phyloP scores from a whole-genome alignment of 2,329 filamentous ascomycete species.

The Exophiala bonariae region DNA sequence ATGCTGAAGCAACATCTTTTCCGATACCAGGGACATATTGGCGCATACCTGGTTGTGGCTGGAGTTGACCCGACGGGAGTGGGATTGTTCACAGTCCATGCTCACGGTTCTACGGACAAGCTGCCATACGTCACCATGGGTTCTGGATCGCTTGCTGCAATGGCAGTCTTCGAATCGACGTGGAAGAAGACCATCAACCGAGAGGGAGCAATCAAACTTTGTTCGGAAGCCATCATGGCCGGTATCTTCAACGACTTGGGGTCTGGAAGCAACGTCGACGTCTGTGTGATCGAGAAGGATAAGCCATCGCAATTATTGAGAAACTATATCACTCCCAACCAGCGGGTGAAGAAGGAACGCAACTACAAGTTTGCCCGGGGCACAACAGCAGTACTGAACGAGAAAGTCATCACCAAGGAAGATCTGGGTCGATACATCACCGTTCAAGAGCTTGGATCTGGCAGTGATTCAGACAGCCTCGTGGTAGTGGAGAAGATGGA shows the following conservation, averaged over 20 bases:
- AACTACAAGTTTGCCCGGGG: constrained; percentile 89
- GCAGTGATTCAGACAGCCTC: constrained; percentile 56
- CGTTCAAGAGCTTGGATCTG: constrained; percentile 72
- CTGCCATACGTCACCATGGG: constrained; percentile 99
- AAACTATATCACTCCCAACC: constrained; percentile 91
- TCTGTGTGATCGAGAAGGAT: constrained; percentile 90
- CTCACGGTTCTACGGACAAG: constrained; percentile 97
- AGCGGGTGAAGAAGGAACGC: constrained; percentile 84
- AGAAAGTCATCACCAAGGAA: constrained; percentile 92
- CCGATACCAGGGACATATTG: constrained; percentile 96
- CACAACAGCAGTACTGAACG: constrained; percentile 93
- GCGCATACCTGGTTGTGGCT: constrained; percentile 95
- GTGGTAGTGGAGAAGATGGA: constrained; percentile 65
- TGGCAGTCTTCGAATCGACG: constrained; percentile 96
- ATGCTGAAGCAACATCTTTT: constrained; percentile 99
- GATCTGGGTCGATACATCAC: constrained; percentile 93
- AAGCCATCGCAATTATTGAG: constrained; percentile 86
- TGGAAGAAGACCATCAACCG: constrained; percentile 79
- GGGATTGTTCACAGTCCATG: constrained; percentile 96
- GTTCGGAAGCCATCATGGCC: constrained; percentile 83
- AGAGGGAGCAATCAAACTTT: constrained; percentile 80
- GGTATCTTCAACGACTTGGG: constrained; percentile 99
- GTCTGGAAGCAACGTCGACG: constrained; percentile 95
- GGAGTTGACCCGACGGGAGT: constrained; percentile 94
- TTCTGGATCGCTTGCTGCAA: constrained; percentile 90